A percentile compares a stretch with the other conserved stretches of the same genome.
These are phyloP conservation scores for Cucumis cinereus DNA, from an alignment of 306 rosid species.

Conservation along the genomic window DNA sequence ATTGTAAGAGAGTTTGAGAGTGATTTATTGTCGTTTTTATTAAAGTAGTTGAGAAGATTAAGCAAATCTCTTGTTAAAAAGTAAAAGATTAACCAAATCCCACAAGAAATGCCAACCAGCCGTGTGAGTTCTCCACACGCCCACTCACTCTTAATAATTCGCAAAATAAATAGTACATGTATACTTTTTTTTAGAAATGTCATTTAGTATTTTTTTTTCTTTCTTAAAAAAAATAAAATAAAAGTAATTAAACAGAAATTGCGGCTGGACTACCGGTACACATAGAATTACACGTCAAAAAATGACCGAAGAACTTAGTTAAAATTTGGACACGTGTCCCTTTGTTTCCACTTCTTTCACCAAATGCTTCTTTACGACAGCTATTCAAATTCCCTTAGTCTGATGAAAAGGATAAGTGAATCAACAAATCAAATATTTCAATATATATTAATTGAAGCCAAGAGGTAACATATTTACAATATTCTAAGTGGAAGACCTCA, in stretches of 20 bases:
- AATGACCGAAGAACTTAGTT: not conserved
- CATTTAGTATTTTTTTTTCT: too few relatives aligned
- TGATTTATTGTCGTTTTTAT: not conserved
- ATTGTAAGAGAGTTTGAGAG: not conserved
- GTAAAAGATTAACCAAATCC: constrained; percentile 3
- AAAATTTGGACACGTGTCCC: not conserved
- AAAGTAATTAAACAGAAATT: not conserved
- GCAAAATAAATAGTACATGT: too few relatives aligned
- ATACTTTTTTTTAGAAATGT: too few relatives aligned
- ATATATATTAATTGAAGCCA: too few relatives aligned
- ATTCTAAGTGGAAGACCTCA: too few relatives aligned
- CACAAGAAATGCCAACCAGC: not conserved
- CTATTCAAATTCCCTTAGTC: too few relatives aligned
- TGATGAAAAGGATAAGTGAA: too few relatives aligned
- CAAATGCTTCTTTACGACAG: too few relatives aligned
- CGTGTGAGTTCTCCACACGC: not conserved
- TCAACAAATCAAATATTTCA: too few relatives aligned
- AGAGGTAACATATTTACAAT: too few relatives aligned
- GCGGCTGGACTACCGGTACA: not conserved
- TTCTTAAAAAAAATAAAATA: not conserved
- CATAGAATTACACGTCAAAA: not conserved
- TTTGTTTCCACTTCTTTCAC: not conserved
- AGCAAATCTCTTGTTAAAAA: not conserved
- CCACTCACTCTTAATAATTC: not conserved
- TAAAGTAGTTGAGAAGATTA: not conserved